phyloP scores from a whole-genome alignment of 2,329 filamentous ascomycete species.

The Blastomyces emzantsi region DNA sequence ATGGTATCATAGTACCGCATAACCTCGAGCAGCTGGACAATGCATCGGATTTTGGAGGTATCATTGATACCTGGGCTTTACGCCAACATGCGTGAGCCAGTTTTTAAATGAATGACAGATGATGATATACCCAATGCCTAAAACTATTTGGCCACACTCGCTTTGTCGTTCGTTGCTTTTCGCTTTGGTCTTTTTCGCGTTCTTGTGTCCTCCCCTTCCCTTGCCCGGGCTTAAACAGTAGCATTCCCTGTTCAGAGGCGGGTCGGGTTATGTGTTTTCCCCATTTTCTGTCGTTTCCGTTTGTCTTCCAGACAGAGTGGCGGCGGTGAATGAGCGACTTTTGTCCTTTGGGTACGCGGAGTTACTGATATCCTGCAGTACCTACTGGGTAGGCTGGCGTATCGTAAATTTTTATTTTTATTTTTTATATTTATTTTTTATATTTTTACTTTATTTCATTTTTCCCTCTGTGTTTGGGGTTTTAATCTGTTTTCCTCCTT shows the following conservation, averaged over 20 bases:
- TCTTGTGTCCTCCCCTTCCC: background rate
- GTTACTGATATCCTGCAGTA: background rate
- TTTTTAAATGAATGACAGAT: background rate
- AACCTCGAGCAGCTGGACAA: constrained; percentile 1
- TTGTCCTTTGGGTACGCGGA: background rate
- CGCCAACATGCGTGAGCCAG: background rate
- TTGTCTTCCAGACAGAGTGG: background rate
- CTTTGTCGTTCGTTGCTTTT: background rate
- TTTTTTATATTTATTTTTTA: no score
- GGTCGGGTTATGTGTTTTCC: background rate
- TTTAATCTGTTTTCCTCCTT: no score
- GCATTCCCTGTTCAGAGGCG: background rate
- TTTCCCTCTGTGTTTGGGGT: no score
- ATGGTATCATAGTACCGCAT: constrained; percentile 6
- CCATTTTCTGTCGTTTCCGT: no score
- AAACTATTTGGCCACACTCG: background rate
- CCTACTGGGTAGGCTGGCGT: background rate
- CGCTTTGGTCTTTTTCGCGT: background rate
- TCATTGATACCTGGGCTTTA: constrained; percentile 4
- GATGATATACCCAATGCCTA: background rate
- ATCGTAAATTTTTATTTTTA: background rate
- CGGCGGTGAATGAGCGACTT: background rate
- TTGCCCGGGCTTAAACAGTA: background rate
- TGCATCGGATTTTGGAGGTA: background rate
- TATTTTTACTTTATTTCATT: no score